These are phyloP conservation scores for Picea sitchensis DNA, from an alignment of 75 land plant genomes.

Conservation along the genomic window DNA sequence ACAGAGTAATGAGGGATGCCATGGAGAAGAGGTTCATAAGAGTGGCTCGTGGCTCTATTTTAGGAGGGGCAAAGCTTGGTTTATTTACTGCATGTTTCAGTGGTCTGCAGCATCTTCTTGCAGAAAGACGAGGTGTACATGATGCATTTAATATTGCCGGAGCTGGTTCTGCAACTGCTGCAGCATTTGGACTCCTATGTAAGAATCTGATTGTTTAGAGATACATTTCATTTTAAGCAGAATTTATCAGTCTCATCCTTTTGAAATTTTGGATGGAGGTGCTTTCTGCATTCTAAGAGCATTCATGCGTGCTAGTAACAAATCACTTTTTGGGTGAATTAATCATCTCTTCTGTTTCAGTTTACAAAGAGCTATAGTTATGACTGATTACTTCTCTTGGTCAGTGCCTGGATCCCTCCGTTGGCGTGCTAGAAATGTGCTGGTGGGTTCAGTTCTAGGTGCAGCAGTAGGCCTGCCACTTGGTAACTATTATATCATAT, in stretches of 20 bases:
- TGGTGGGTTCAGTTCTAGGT: conserved; percentile 78
- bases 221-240: neutral
- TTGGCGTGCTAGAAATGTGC: conserved; percentile 79
- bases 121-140: conserved; percentile 64
- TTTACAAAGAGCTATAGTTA: neutral
- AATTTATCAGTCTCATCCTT: neutral
- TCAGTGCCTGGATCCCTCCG: conserved; percentile 75
- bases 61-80: conserved; percentile 94
- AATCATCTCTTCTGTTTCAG: neutral
- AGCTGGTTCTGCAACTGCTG: conserved; percentile 92
- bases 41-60: conserved; percentile 81
- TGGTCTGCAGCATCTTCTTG: conserved; percentile 71
- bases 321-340: neutral
- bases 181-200: conserved; percentile 79
- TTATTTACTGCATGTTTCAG: conserved; percentile 79
- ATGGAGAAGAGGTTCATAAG: conserved; percentile 84
- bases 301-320: neutral
- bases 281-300: neutral
- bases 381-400: neutral
- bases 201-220: conserved; percentile 16
- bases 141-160: conserved; percentile 78
- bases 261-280: neutral
- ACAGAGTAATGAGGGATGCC: conserved; percentile 73
- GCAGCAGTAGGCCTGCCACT: conserved; percentile 84
- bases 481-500: conserved; percentile 36